phyloP scores from a whole-genome alignment of 495 filamentous ascomycete species.

The Durotheca rogersii region DNA sequence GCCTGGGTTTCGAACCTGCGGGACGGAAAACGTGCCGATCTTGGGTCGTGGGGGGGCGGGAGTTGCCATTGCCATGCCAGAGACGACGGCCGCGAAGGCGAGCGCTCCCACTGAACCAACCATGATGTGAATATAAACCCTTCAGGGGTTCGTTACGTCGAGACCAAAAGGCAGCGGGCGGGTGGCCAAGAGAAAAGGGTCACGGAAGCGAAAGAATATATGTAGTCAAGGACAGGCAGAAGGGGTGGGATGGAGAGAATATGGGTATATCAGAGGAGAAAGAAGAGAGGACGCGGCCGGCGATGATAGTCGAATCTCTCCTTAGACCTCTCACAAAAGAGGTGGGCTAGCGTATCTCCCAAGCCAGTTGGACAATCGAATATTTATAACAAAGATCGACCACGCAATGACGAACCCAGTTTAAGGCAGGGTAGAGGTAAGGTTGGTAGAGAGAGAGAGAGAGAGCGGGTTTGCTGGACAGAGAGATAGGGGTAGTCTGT shows the following conservation, averaged over 20 bases:
- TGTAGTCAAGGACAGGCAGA: constrained; percentile 1
- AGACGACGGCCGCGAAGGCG: constrained; percentile 26
- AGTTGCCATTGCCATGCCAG: constrained; percentile 25
- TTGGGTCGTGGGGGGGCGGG: constrained; percentile 20
- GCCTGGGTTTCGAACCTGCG: constrained; percentile 34
- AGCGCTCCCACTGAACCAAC: constrained; percentile 19
- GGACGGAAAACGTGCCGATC: constrained; percentile 27
- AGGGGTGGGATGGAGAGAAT: not conserved
- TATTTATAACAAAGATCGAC: constrained; percentile 17
- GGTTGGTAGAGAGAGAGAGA: no score
- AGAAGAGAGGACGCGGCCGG: constrained; percentile 3
- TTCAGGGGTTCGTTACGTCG: constrained; percentile 2
- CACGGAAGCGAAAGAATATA: constrained; percentile 1
- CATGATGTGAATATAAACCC: constrained; percentile 22
- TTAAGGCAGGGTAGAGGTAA: no score
- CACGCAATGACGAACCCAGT: constrained; percentile 6
- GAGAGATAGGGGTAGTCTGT: no score
- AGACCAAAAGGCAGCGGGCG: constrained; percentile 11
- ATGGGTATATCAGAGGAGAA: constrained; percentile 16
- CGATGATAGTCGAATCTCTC: constrained; percentile 10
- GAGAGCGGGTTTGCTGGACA: no score
- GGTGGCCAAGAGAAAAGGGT: constrained; percentile 6
- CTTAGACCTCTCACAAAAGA: constrained; percentile 15
- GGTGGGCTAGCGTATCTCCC: constrained; percentile 3
- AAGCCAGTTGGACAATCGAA: constrained; percentile 5